Conservation (phyloP, 2,329 filamentous ascomycete species). For the Laburnicola sp. region DNA sequence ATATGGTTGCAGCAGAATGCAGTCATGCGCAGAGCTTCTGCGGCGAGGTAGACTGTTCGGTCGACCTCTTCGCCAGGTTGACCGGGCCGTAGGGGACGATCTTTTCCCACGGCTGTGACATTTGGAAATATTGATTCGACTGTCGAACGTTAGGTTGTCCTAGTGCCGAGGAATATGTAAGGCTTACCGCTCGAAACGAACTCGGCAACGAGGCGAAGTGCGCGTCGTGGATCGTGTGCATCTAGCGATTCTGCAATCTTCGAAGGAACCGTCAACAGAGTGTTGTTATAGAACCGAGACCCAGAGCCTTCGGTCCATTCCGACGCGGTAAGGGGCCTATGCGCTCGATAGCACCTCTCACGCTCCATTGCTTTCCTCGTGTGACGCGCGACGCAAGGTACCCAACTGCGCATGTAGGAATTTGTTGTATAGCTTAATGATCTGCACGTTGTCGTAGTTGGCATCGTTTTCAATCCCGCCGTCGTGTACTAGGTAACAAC, state of each 20-base stretch:
- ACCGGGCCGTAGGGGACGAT: conserved; percentile 43
- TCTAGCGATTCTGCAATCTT: conserved; percentile 30
- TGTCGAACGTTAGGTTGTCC: conserved; percentile 32
- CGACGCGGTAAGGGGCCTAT: conserved; percentile 29
- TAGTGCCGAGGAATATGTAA: not conserved
- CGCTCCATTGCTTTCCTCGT: conserved; percentile 69
- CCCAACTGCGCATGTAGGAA: conserved; percentile 76
- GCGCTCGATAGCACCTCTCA: conserved; percentile 60
- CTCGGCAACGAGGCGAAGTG: conserved; percentile 29
- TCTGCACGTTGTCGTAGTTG: conserved; percentile 78
- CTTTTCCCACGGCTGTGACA: conserved; percentile 69
- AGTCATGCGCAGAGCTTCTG: conserved; percentile 76
- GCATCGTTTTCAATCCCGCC: conserved; percentile 77
- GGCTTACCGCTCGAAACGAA: conserved; percentile 35
- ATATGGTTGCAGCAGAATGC: conserved; percentile 87
- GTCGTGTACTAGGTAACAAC: conserved; percentile 83
- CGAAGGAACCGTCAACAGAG: conserved; percentile 39
- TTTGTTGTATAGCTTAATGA: conserved; percentile 78
- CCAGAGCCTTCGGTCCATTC: conserved; percentile 35
- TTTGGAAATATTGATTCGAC: conserved; percentile 69
- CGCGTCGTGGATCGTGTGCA: conserved; percentile 33
- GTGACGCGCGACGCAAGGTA: conserved; percentile 72
- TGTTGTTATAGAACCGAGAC: conserved; percentile 38
- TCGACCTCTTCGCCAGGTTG: conserved; percentile 39
- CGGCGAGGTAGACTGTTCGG: conserved; percentile 66